Evolutionary conservation across 2,329 filamentous ascomycete species (phyloP).

Genomic region (Venturia nashicola): DNA sequence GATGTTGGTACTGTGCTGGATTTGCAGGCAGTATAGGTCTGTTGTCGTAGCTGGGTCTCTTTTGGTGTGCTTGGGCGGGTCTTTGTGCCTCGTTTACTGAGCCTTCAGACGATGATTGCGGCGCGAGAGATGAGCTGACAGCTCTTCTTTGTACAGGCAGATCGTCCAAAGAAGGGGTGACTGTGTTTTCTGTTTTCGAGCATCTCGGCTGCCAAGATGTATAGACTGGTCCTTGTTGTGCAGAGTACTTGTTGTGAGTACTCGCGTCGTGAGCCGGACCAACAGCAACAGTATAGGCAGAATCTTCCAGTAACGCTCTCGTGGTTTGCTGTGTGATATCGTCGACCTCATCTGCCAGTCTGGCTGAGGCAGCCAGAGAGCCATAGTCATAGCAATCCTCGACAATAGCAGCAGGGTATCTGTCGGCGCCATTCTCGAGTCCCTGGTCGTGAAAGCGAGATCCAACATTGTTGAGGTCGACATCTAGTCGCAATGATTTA

Average conservation of each 20-base stretch:
- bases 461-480: neutral
- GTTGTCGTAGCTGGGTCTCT: neutral
- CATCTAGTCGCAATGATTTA: neutral
- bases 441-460: neutral
- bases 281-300: neutral
- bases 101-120: slow-evolving; percentile 3
- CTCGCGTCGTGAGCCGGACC: neutral
- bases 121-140: slow-evolving; percentile 4
- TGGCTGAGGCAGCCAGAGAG: neutral
- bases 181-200: neutral
- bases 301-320: neutral
- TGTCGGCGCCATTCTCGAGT: neutral
- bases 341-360: slow-evolving; percentile 8
- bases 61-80: neutral
- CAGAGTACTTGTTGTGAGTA: neutral
- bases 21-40: neutral
- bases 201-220: slow-evolving; percentile 3
- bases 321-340: slow-evolving; percentile 3
- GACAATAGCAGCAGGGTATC: neutral
- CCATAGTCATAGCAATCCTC: neutral
- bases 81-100: neutral
- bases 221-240: slow-evolving; percentile 4
- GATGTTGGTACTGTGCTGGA: neutral
- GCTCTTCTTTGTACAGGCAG: neutral
- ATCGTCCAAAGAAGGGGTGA: neutral